Conservation (phyloP, 2,329 filamentous ascomycete species). For the Massarina eburnea region DNA sequence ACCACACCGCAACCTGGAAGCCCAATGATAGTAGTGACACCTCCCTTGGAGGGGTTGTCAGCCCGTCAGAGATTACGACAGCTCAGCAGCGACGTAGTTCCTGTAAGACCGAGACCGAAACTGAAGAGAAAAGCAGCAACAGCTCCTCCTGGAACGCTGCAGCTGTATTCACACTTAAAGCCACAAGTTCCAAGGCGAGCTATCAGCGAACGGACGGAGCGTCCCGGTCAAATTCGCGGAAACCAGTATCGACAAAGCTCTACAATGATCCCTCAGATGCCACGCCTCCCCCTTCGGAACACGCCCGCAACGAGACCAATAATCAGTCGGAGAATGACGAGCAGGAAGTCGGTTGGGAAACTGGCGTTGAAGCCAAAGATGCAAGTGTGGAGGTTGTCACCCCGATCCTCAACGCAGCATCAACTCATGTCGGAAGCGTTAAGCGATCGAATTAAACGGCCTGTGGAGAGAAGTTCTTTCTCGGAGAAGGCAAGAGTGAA, state of each 20-base stretch:
- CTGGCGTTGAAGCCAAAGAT: conserved; percentile 12
- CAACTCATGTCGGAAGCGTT: conserved; percentile 7
- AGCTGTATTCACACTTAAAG: conserved; percentile 4
- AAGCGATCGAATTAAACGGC: not conserved
- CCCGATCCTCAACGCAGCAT: conserved; percentile 1
- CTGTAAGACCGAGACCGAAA: conserved; percentile 10
- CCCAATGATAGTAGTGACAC: conserved; percentile 2
- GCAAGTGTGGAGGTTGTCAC: conserved; percentile 13
- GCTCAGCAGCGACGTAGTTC: conserved; percentile 3
- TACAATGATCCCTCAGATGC: conserved; percentile 6
- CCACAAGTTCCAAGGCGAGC: conserved; percentile 29
- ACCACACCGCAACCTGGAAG: conserved; percentile 1
- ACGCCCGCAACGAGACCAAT: conserved; percentile 5
- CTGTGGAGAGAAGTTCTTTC: conserved; percentile 10
- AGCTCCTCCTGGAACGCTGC: conserved; percentile 19
- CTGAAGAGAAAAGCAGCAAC: conserved; percentile 21
- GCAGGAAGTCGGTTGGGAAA: conserved; percentile 11
- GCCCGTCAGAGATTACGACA: conserved; percentile 8
- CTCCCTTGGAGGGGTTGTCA: not conserved
- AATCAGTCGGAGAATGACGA: conserved; percentile 14
- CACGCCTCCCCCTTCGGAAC: conserved; percentile 6
- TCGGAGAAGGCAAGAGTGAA: conserved; percentile 26
- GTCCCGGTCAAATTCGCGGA: conserved; percentile 4
- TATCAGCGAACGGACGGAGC: conserved; percentile 23
- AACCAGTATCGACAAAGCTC: conserved; percentile 5